phyloP scores from a whole-genome alignment of 1,284 basidiomycete genomes.

The Wolfiporia cocos region DNA sequence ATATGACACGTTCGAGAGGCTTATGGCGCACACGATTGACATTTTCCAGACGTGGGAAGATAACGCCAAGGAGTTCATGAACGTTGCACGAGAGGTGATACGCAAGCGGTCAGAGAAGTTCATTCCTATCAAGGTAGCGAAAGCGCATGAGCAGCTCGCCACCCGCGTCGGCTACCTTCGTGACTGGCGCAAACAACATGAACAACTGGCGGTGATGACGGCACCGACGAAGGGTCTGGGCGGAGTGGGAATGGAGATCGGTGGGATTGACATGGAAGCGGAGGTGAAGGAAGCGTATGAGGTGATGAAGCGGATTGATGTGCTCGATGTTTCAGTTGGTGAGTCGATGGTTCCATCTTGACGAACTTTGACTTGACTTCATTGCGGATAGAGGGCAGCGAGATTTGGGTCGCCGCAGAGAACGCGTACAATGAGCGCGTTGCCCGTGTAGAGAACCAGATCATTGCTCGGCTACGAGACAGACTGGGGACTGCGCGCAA shows the following conservation, averaged over 20 bases:
- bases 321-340: slow-evolving; percentile 90
- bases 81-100: slow-evolving; percentile 93
- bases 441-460: slow-evolving; percentile 96
- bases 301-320: slow-evolving; percentile 92
- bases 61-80: slow-evolving; percentile 96
- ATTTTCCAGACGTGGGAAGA: slow-evolving; percentile 98
- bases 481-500: slow-evolving; percentile 93
- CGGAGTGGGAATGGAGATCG: slow-evolving; percentile 64
- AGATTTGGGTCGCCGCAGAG: slow-evolving; percentile 97
- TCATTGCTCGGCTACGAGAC: slow-evolving; percentile 90
- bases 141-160: slow-evolving; percentile 89
- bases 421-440: slow-evolving; percentile 98
- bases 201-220: slow-evolving; percentile 97
- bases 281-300: slow-evolving; percentile 96
- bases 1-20: slow-evolving; percentile 89
- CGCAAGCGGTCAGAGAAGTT: slow-evolving; percentile 91
- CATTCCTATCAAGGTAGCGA: slow-evolving; percentile 93
- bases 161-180: slow-evolving; percentile 85
- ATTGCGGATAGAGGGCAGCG: slow-evolving; percentile 77
- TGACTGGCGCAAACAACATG: slow-evolving; percentile 95
- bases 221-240: slow-evolving; percentile 86
- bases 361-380: neutral
- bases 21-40: slow-evolving; percentile 69
- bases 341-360: slow-evolving; percentile 21
- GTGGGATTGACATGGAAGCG: slow-evolving; percentile 94